Conservation (phyloP, 225 moss, liverwort and hornwort species). For the Physcomitrellopsis africana region DNA sequence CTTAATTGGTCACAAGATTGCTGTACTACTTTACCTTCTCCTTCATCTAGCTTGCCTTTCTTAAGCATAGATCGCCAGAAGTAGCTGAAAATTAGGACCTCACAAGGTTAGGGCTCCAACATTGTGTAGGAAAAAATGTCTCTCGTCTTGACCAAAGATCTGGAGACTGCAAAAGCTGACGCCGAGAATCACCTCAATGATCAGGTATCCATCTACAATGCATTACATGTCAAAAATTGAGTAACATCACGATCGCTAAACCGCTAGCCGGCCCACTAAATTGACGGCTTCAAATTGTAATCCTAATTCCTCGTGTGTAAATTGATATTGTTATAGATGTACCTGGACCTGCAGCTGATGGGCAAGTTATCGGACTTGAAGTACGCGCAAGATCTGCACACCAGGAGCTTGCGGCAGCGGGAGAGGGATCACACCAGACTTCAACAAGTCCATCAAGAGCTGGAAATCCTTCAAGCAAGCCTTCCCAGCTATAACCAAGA, state of each 20-base stretch:
- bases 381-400: conserved; percentile 66
- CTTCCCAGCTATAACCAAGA: conserved; percentile 54
- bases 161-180: conserved; percentile 41
- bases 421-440: conserved; percentile 58
- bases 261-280: not conserved
- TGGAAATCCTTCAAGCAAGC: conserved; percentile 51
- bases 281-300: not conserved
- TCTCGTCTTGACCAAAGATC: conserved; percentile 26
- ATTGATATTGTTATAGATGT: conserved; percentile 51
- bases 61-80: no score
- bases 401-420: conserved; percentile 57
- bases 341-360: conserved; percentile 85
- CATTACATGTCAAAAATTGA: no score
- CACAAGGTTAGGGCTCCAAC: conserved; percentile 9
- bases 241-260: no score
- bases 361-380: conserved; percentile 60
- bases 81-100: no score
- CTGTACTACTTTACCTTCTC: conserved; percentile 1
- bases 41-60: not conserved
- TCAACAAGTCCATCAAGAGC: conserved; percentile 61
- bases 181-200: conserved; percentile 36
- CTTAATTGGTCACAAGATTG: not conserved
- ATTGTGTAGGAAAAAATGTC: conserved; percentile 35
- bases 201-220: conserved; percentile 29
- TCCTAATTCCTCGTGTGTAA: not conserved